Base-by-base conservation (phyloP, 495 filamentous ascomycete genomes). In the Daldinia bambusicola region DNA sequence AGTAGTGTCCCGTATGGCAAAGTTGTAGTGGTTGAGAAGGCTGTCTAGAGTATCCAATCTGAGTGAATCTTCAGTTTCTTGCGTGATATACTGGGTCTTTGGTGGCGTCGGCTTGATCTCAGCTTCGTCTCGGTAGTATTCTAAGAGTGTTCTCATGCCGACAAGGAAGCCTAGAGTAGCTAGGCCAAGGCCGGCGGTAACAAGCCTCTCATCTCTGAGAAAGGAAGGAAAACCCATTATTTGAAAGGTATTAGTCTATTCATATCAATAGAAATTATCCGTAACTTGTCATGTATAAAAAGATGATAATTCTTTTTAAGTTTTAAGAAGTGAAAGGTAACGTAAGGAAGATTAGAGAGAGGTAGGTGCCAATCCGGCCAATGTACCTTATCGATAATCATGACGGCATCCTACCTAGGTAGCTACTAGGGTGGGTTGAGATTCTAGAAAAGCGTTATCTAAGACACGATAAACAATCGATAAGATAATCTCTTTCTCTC, bases 11-110 rank as follows among this genome's bases (percentile, higher is more conserved):
- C 84, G 79, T 62, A 88, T 86, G 14, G 81, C 74, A 52, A 80
- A 83, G 72, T 85, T 88, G 56, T 86, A 84, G 66, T 85, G 85
- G 0, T 78, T 75, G 6, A 87, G 70, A 18, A 88, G 79, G n/a
- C 80, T 86, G 32, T 85, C 80, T 6, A 88, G 73, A 0, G 86
- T 88, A 38, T 70, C 69, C 0, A 79, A 60, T 48, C 82, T 80
- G 12, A 88, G 76, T 2, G 85, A 83, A 55, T 88, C 86, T 66
- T 88, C 86, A n/a, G 85, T 86, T n/a, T 83, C 82, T 68, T 88
- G 86, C 9, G 84, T 88, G 64, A 88, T 88, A 71, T 87, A 87
- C 66, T 86, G 84, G 10, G 86, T 82, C 73, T 87, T 88, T 43
- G 82, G 85, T 61, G 80, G 83, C 13, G 77, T 69, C 2, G 80